These are phyloP conservation scores for Kwoniella sp. DNA, from an alignment of 768 basidiomycete genomes.

Conservation along the genomic window DNA sequence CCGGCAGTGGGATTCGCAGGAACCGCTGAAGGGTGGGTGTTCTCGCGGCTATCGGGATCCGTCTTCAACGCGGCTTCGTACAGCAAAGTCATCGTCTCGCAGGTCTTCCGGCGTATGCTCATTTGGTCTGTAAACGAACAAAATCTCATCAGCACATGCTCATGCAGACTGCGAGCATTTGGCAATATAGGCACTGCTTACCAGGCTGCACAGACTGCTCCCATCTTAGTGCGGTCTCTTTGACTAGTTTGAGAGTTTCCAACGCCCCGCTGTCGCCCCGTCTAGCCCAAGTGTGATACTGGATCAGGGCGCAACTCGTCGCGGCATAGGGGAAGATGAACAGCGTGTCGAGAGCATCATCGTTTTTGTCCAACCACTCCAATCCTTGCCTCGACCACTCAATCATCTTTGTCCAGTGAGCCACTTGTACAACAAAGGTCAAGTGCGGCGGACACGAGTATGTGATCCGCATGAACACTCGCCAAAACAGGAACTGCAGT, in stretches of 20 bases:
- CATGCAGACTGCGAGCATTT: neutral
- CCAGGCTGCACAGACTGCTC: conserved; percentile 79
- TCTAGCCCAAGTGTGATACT: conserved; percentile 93
- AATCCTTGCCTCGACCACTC: conserved; percentile 75
- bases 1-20: conserved; percentile 79
- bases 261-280: conserved; percentile 76
- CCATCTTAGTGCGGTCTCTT: conserved; percentile 84
- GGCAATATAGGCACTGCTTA: conserved; percentile 29
- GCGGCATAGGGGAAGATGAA: conserved; percentile 82
- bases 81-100: conserved; percentile 86
- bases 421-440: conserved; percentile 78
- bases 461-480: conserved; percentile 96
- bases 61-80: conserved; percentile 92
- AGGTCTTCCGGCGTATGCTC: conserved; percentile 83
- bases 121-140: conserved; percentile 66
- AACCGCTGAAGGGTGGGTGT: conserved; percentile 62
- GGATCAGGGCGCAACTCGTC: conserved; percentile 85
- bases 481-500: conserved; percentile 95
- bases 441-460: conserved; percentile 88
- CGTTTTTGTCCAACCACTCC: conserved; percentile 84
- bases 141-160: no score
- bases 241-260: conserved; percentile 72
- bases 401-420: conserved; percentile 76
- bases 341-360: conserved; percentile 82
- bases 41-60: conserved; percentile 56